Percentiles rank a stretch among this genome's conserved stretches.
Evolutionary conservation across 805 yeast species (phyloP).

Genomic region (Pichia cabralensis): DNA sequence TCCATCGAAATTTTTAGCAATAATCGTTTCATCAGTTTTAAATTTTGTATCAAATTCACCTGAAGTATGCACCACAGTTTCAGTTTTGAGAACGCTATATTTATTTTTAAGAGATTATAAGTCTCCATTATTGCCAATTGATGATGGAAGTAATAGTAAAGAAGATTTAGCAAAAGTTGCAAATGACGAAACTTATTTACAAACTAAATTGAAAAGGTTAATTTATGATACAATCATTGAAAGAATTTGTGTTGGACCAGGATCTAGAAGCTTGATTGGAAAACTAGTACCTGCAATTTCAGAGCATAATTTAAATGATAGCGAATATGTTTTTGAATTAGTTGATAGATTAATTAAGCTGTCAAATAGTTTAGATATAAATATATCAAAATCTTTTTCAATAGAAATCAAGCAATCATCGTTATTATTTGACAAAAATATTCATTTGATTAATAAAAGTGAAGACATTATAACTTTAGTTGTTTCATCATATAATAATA

Average conservation of each 20-base stretch:
- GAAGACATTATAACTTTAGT: slow-evolving; percentile 32
- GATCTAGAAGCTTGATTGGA: not conserved
- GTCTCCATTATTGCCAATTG: slow-evolving; percentile 34
- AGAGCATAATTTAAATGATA: not conserved
- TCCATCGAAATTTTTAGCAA: slow-evolving; percentile 72
- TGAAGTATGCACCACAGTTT: slow-evolving; percentile 18
- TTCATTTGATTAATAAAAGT: slow-evolving; percentile 20
- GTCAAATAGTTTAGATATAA: slow-evolving; percentile 58
- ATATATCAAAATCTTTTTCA: slow-evolving; percentile 33
- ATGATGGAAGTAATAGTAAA: slow-evolving; percentile 21
- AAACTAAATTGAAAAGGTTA: slow-evolving; percentile 54
- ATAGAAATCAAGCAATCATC: slow-evolving; percentile 29
- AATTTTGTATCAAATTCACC: slow-evolving; percentile 39
- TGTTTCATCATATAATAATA: slow-evolving; percentile 33
- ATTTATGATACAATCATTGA: slow-evolving; percentile 40
- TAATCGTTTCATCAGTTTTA: slow-evolving; percentile 51
- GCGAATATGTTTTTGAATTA: slow-evolving; percentile 12
- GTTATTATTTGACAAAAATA: slow-evolving; percentile 28
- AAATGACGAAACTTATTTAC: slow-evolving; percentile 53
- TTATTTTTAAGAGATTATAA: slow-evolving; percentile 49
- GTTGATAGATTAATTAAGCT: slow-evolving; percentile 28
- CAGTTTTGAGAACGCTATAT: slow-evolving; percentile 53
- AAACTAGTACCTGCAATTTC: slow-evolving; percentile 1
- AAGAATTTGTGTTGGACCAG: slow-evolving; percentile 1
- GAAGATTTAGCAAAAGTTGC: slow-evolving; percentile 29